Evolutionary conservation across 805 yeast genomes (phyloP).

Genomic region (Saturnispora ahearnii): DNA sequence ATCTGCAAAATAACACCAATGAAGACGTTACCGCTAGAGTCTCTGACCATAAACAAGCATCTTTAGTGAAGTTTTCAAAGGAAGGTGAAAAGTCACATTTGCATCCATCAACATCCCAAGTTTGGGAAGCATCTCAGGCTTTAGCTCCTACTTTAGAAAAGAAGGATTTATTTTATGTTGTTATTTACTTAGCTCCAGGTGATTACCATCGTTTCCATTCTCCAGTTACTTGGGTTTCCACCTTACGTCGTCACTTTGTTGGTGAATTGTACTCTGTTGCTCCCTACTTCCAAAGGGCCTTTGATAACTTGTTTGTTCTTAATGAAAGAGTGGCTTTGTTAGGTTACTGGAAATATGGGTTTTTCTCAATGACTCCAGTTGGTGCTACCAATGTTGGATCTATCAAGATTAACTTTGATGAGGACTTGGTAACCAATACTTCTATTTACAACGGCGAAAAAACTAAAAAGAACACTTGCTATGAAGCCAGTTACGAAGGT

Average conservation of each 20-base stretch:
- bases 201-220: conserved; percentile 97
- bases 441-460: conserved; percentile 46
- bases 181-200: conserved; percentile 94
- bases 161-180: conserved; percentile 73
- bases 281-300: conserved; percentile 85
- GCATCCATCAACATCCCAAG: conserved; percentile 23
- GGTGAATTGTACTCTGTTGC: conserved; percentile 96
- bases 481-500: conserved; percentile 84
- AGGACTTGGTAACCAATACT: conserved; percentile 78
- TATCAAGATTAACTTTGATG: conserved; percentile 84
- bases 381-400: conserved; percentile 99
- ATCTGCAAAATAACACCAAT: conserved; percentile 12
- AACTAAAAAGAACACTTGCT: conserved; percentile 68
- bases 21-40: conserved; percentile 9
- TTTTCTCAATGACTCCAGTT: conserved; percentile 97
- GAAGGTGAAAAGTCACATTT: conserved; percentile 58
- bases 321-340: conserved; percentile 92
- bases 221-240: conserved; percentile 93
- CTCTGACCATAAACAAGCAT: not conserved
- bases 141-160: conserved; percentile 27
- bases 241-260: conserved; percentile 85
- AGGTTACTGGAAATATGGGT: conserved; percentile 96
- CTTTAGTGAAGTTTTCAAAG: conserved; percentile 37
- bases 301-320: conserved; percentile 78
- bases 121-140: conserved; percentile 18